phyloP scores from a whole-genome alignment of 139 green algal species.

The Micromonas commoda region DNA sequence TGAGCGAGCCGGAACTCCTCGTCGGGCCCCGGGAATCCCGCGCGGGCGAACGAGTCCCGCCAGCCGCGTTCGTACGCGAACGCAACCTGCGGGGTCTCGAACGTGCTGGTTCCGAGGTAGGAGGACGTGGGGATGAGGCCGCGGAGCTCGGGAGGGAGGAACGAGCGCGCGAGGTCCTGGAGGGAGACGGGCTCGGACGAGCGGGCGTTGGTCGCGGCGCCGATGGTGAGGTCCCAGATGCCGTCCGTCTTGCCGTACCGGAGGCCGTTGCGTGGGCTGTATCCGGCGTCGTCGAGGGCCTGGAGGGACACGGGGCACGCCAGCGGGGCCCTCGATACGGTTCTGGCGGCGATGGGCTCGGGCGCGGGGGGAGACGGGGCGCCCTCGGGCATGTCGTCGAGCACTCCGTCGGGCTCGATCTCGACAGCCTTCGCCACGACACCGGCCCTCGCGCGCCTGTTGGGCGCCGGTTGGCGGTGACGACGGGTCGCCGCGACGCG shows the following conservation, averaged over 20 bases:
- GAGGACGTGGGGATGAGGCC: constrained; percentile 2
- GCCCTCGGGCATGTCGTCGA: too few relatives aligned
- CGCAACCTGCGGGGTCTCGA: constrained; percentile 61
- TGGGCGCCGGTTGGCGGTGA: too few relatives aligned
- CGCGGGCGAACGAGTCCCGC: constrained; percentile 78
- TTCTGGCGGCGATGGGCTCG: too few relatives aligned
- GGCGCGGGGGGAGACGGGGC: too few relatives aligned
- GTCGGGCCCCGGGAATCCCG: constrained; percentile 63
- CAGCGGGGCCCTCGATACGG: not conserved
- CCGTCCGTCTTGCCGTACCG: not conserved
- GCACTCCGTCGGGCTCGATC: too few relatives aligned
- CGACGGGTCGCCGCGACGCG: too few relatives aligned
- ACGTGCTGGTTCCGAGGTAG: constrained; percentile 16
- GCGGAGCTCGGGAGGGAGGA: not conserved
- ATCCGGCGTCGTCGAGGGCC: not conserved
- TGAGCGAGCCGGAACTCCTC: constrained; percentile 21
- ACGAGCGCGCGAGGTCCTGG: not conserved
- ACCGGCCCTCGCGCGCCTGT: too few relatives aligned
- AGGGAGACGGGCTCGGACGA: not conserved
- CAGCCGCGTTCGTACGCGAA: constrained; percentile 92
- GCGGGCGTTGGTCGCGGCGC: not conserved
- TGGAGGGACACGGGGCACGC: constrained; percentile 5
- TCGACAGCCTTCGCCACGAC: too few relatives aligned
- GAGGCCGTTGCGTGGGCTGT: not conserved
- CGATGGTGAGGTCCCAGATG: constrained; percentile 5